Conservation (phyloP, 2,329 filamentous ascomycete genomes). For the Karstenula rhodostoma region DNA sequence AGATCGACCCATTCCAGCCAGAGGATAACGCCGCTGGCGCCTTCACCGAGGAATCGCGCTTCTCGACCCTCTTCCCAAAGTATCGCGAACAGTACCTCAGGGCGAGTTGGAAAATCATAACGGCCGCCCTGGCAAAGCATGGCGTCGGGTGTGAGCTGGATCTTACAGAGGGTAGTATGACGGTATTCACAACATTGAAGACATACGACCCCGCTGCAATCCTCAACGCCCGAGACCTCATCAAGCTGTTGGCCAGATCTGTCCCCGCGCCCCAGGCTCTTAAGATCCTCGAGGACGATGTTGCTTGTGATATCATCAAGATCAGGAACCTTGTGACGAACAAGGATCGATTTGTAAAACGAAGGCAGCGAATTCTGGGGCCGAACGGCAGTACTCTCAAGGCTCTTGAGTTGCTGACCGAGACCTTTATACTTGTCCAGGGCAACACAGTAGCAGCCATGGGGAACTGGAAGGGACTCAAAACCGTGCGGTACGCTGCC, state of each 20-base stretch:
- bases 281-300: conserved; percentile 91
- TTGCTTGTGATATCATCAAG: conserved; percentile 96
- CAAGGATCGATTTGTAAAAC: conserved; percentile 95
- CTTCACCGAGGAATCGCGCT: conserved; percentile 92
- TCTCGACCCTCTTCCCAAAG: conserved; percentile 83
- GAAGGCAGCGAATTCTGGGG: conserved; percentile 89
- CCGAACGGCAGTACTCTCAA: conserved; percentile 93
- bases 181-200: conserved; percentile 90
- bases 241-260: conserved; percentile 83
- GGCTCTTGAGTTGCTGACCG: conserved; percentile 88
- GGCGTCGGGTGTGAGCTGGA: conserved; percentile 93
- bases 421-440: conserved; percentile 90
- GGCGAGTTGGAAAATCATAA: conserved; percentile 92
- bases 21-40: conserved; percentile 85
- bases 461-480: conserved; percentile 91
- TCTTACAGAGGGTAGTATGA: conserved; percentile 95
- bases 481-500: conserved; percentile 94
- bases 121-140: conserved; percentile 82
- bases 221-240: conserved; percentile 90
- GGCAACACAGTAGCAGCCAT: conserved; percentile 94
- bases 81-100: conserved; percentile 95
- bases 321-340: conserved; percentile 88
- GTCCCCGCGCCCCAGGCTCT: conserved; percentile 93
- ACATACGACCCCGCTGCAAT: conserved; percentile 93
- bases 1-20: conserved; percentile 83